Evolutionary conservation across 306 rosid species (phyloP).

Genomic region (Cucurbita maxima): DNA sequence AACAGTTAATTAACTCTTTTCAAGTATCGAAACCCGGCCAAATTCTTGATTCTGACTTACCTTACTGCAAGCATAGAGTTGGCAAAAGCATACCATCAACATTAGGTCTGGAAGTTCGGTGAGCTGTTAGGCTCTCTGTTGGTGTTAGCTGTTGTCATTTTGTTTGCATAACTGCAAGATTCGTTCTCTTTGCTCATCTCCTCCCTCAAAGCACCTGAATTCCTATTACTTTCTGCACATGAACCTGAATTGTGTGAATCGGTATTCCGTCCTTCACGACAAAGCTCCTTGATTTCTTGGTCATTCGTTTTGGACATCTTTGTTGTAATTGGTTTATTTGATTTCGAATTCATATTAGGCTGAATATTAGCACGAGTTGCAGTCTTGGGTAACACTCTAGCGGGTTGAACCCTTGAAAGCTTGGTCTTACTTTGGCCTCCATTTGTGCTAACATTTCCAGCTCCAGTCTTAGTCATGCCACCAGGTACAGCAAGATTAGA

Average conservation of each 20-base stretch:
- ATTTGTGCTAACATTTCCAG: constrained; percentile 19
- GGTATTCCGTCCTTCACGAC: neutral
- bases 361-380: constrained; percentile 16
- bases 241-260: neutral
- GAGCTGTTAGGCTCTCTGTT: neutral
- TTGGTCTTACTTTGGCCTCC: constrained; percentile 37
- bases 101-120: neutral
- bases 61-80: neutral
- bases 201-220: neutral
- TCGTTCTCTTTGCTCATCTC: neutral
- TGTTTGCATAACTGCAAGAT: neutral
- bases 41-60: neutral
- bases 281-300: neutral
- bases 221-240: neutral
- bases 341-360: neutral
- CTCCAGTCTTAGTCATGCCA: constrained; percentile 40
- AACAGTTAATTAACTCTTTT: neutral
- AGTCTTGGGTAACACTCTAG: constrained; percentile 17
- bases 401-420: constrained; percentile 35
- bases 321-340: neutral
- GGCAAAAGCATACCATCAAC: constrained; percentile 1
- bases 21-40: neutral
- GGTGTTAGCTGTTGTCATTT: neutral
- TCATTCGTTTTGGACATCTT: neutral
- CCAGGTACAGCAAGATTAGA: constrained; percentile 27